phyloP scores from a whole-genome alignment of 192 early-diverging fungal genomes.

The Umbelopsis sp. region DNA sequence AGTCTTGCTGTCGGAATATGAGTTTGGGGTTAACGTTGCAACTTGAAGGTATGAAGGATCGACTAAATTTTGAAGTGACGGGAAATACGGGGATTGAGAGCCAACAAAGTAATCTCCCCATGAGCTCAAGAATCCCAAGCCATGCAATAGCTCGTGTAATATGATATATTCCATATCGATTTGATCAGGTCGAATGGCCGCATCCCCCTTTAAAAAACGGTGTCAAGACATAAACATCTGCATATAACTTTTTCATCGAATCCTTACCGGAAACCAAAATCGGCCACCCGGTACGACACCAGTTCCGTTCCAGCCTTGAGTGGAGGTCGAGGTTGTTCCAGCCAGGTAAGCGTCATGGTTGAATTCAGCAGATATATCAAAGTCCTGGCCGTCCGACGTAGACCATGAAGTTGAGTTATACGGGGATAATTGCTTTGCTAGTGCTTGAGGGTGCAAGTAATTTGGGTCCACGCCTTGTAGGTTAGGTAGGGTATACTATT shows the following conservation, averaged over 20 bases:
- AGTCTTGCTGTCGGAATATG: slow-evolving; percentile 21
- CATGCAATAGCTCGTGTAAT: neutral
- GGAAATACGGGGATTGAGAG: slow-evolving; percentile 7
- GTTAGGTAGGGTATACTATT: slow-evolving; percentile 36
- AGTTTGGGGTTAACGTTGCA: slow-evolving; percentile 24
- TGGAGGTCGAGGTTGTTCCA: neutral
- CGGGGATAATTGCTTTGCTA: slow-evolving; percentile 36
- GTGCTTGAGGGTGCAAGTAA: slow-evolving; percentile 36
- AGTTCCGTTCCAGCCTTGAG: neutral
- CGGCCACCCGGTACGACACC: neutral
- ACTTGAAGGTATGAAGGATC: slow-evolving; percentile 12
- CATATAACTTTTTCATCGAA: neutral
- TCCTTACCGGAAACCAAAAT: slow-evolving; percentile 22
- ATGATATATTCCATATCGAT: slow-evolving; percentile 12
- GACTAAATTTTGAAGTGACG: neutral
- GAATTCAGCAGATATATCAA: slow-evolving; percentile 33
- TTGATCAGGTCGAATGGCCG: neutral
- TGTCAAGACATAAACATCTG: neutral
- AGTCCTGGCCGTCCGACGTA: neutral
- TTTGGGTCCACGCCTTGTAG: slow-evolving; percentile 34
- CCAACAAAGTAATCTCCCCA: slow-evolving; percentile 20
- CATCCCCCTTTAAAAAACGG: neutral
- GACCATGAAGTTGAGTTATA: slow-evolving; percentile 30
- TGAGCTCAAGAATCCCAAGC: slow-evolving; percentile 9
- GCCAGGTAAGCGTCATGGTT: slow-evolving; percentile 39